Evolutionary conservation across 2,329 filamentous ascomycete genomes (phyloP), one percentile per base, ranked within the genome.

Genomic region (Aspergillus puulaauensis): DNA sequence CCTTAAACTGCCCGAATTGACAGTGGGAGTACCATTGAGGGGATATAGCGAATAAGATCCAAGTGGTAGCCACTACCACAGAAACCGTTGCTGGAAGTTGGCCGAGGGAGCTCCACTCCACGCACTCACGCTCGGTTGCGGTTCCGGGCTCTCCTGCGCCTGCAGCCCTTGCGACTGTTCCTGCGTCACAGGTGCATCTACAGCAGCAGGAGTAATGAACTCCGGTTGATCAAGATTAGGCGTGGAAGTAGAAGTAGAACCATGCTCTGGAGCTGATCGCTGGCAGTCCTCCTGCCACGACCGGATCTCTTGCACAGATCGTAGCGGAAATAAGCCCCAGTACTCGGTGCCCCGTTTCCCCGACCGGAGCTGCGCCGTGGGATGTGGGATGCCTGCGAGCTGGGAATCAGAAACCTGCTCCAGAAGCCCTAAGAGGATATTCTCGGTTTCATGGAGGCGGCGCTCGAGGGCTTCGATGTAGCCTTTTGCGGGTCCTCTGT

Each of bases 401-500:
- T 77, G 72, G 3, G 66, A 53, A 37, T 73, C 62, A 1, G 71
- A 64, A 23, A 75, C 58, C 3, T 72, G 65, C 14, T 72, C 66
- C 4, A 78, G 66, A 7, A 79, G 55, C 19, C 66, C 70, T 8
- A 80, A 57, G 12, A 80, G 65, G 14, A 75, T 67, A 1, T 61
- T 68, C 58, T 80, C 78, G 0, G 77, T 78, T 47, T 77, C 72
- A 45, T 73, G 70, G 1, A 80, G 70, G 39, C 77, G 70, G 23
- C 75, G 68, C 47, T 79, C 77, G 17, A 80, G 61, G 15, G 75
- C 73, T 64, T 79, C 77, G 17, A 76, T 71, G 52, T 80, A 79
- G 7, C 78, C 78, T 59, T 79, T 80, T n/a, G 77, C 73, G 6
- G 78, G 78, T 2, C 78, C 78, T 51, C 78, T 79, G n/a, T 17